Base-by-base conservation (phyloP, 345 rosid genomes). In the Arabidopsis arenosa region DNA sequence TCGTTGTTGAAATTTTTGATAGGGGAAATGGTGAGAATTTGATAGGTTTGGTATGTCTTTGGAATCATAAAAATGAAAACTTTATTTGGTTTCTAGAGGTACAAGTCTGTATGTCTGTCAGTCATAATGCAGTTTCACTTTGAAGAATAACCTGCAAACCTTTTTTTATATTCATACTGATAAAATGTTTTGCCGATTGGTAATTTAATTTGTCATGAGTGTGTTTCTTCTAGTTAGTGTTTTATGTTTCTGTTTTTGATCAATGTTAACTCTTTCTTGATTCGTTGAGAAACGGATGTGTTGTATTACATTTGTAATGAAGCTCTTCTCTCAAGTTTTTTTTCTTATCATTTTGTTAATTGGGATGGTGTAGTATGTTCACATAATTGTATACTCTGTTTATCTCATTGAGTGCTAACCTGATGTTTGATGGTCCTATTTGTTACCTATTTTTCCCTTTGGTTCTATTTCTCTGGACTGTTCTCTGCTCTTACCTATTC, bases 1-100 rank as follows among this genome's bases (percentile, higher is more conserved):
- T 52, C 41, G 10, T 76, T 62, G 63, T 69, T 76, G 61, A 57
- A 64, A 77, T 55, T 77, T 77, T 71, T 71, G 76, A 56, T 77
- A 71, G 76, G 40, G 9, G 40, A 53, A 28, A 30, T 75, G 79
- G 64, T 45, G 61, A 39, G 61, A 39, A 45, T 55, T 47, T 70
- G 41, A 12, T 76, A 70, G 65, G 75, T 53, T 62, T 69, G 5
- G 53, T 63, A 55, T 70, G 65, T 76, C 65, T 55, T 18, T 39
- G 53, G 61, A 63, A 77, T 77, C 80, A 77, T 70, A 39, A 70
- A 71, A 56, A 13, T 71, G 67, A 48, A 7, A 39, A 47, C 61
- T 58, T 76, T 72, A 5, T 5, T 35, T 68, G 64, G 75, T 44
- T 68, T 53, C 63, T 41, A 40, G 51, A 62, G 15, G 57, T 70